Percentiles rank a stretch among this genome's conserved stretches.
Conservation (phyloP, 2,329 filamentous ascomycete species). For the Lasiodiplodia sp. region DNA sequence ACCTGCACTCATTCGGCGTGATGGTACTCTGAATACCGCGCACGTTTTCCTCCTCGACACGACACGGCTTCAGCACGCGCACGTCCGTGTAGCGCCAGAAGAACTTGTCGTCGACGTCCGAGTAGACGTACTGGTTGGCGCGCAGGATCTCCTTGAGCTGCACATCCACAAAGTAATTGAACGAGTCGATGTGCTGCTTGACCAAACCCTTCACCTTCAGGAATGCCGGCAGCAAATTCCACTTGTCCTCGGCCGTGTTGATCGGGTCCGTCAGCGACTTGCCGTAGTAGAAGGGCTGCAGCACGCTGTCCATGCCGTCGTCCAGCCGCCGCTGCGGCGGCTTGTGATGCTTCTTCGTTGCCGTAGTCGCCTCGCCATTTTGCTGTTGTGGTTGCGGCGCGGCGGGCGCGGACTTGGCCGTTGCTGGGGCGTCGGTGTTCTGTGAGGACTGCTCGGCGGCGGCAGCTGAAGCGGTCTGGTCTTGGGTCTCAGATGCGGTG, state of each 20-base stretch:
- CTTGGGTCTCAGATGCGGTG: slow-evolving; percentile 9
- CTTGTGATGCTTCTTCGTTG: slow-evolving; percentile 12
- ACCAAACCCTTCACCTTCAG: slow-evolving; percentile 96
- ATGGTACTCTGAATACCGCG: slow-evolving; percentile 60
- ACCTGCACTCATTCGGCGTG: slow-evolving; percentile 93
- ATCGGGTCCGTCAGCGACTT: slow-evolving; percentile 74
- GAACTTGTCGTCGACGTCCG: slow-evolving; percentile 91
- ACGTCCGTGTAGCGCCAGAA: slow-evolving; percentile 93
- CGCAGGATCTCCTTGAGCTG: slow-evolving; percentile 97
- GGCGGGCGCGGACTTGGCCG: background rate
- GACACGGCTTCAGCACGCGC: slow-evolving; percentile 81
- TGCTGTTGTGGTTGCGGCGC: background rate
- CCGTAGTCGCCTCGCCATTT: background rate
- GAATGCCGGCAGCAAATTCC: slow-evolving; percentile 96
- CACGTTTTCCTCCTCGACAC: slow-evolving; percentile 75
- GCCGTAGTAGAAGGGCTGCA: slow-evolving; percentile 74
- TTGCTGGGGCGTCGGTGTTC: background rate
- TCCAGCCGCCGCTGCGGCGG: slow-evolving; percentile 42
- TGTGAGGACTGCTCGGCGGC: background rate
- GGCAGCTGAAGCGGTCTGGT: background rate
- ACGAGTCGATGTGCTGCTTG: slow-evolving; percentile 98
- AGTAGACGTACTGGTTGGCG: slow-evolving; percentile 86
- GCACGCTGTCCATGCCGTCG: slow-evolving; percentile 67
- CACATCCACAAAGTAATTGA: slow-evolving; percentile 97
- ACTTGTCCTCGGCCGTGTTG: slow-evolving; percentile 83